A percentile compares a stretch with the other conserved stretches of the same genome.
Conservation (phyloP, 179 eudicot genomes). For the Corrigiola litoralis region DNA sequence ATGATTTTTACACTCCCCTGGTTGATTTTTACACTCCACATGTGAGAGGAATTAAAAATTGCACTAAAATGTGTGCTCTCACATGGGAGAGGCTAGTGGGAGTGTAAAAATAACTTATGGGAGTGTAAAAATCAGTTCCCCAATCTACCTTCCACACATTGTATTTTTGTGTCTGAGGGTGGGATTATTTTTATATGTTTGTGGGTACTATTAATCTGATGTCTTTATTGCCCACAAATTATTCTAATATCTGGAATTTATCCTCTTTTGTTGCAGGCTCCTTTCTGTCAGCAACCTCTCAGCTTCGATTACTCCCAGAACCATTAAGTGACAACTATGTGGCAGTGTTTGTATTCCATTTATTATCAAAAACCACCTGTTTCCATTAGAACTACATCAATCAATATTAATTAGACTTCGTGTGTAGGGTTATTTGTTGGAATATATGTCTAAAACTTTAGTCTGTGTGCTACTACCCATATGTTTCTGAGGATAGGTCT, state of each 20-base stretch:
- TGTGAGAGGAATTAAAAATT: too few relatives aligned
- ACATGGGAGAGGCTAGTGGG: too few relatives aligned
- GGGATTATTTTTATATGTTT: too few relatives aligned
- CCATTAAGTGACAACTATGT: conserved; percentile 26
- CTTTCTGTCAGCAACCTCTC: conserved; percentile 76
- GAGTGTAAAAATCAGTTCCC: too few relatives aligned
- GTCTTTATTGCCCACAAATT: conserved; percentile 4
- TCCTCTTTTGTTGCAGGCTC: conserved; percentile 51
- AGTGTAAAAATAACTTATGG: too few relatives aligned
- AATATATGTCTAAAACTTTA: conserved; percentile 16
- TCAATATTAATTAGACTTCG: conserved; percentile 13
- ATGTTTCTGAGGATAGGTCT: conserved; percentile 13
- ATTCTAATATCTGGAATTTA: conserved; percentile 39
- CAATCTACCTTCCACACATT: too few relatives aligned
- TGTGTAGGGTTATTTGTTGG: conserved; percentile 19
- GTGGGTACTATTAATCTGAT: conserved; percentile 1
- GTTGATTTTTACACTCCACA: too few relatives aligned
- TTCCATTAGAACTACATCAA: conserved; percentile 19
- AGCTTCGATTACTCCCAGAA: conserved; percentile 77
- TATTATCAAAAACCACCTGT: conserved; percentile 10
- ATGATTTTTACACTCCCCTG: too few relatives aligned
- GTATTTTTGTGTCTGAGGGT: too few relatives aligned
- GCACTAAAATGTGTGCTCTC: too few relatives aligned
- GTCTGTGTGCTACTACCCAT: conserved; percentile 15
- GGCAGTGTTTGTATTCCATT: conserved; percentile 13